Percentiles rank a stretch among this genome's conserved stretches.
phyloP scores from a whole-genome alignment of 306 rosid species.

The Sphenostylis stenocarpa region DNA sequence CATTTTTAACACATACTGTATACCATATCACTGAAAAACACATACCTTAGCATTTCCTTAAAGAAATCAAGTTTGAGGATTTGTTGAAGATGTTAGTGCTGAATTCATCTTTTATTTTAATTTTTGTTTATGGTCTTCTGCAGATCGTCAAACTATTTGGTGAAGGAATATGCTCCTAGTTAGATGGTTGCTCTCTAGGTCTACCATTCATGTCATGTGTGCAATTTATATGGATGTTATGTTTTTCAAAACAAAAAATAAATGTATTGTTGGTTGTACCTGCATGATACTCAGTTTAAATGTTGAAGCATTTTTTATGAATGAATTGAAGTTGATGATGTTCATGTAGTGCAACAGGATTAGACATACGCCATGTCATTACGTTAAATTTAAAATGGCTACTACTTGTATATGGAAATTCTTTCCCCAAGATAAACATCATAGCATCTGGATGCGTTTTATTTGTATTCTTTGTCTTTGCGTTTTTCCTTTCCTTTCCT shows the following conservation, averaged over 20 bases:
- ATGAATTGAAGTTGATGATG: neutral
- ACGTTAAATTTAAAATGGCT: neutral
- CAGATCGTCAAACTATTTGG: neutral
- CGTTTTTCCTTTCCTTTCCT: neutral
- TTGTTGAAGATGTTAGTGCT: neutral
- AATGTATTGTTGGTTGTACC: neutral
- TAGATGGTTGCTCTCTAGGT: slow-evolving; percentile 7
- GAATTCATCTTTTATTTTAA: slow-evolving; percentile 1
- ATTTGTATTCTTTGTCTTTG: neutral
- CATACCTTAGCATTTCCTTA: neutral
- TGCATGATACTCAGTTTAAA: neutral
- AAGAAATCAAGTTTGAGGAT: slow-evolving; percentile 9
- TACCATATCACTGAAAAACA: neutral
- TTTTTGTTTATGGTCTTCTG: neutral
- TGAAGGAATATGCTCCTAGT: neutral
- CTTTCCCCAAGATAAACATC: neutral
- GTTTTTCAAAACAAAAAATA: neutral
- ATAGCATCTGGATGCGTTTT: neutral
- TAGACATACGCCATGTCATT: neutral
- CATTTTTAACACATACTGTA: neutral
- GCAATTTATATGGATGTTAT: neutral
- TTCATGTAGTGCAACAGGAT: neutral
- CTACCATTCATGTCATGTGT: neutral
- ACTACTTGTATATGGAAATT: neutral
- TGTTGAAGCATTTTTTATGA: slow-evolving; percentile 1